Evolutionary conservation across 768 basidiomycete genomes (phyloP).

Genomic region (Thelephora ganbajun): DNA sequence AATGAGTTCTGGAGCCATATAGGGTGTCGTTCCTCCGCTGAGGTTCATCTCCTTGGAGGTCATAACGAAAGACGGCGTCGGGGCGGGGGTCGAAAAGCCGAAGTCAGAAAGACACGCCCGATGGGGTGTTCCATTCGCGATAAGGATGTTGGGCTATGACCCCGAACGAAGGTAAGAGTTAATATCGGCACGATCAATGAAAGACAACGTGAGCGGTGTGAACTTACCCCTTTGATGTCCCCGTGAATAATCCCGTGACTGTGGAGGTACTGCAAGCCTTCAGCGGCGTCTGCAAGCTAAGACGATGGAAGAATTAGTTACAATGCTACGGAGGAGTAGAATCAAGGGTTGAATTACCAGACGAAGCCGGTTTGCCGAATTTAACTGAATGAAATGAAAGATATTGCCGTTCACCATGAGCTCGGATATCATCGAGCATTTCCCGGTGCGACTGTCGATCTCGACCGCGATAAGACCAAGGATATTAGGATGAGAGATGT

Average conservation of each 20-base stretch:
- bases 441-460: background rate
- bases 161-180: background rate
- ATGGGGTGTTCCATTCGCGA: background rate
- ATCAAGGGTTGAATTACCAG: background rate
- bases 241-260: background rate
- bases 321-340: background rate
- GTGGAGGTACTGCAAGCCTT: background rate
- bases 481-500: background rate
- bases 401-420: background rate
- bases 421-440: background rate
- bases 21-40: background rate
- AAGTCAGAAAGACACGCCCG: conserved; percentile 1
- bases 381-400: background rate
- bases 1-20: conserved; percentile 1
- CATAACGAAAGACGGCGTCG: background rate
- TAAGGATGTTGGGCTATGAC: background rate
- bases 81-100: background rate
- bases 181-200: background rate
- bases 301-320: background rate
- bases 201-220: background rate
- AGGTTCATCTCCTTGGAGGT: background rate
- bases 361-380: background rate
- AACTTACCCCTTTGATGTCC: background rate
- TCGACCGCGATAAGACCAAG: background rate
- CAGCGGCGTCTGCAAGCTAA: background rate